These are phyloP conservation scores for Cupressus sempervirens DNA, from an alignment of 75 land plant species.

Conservation along the genomic window DNA sequence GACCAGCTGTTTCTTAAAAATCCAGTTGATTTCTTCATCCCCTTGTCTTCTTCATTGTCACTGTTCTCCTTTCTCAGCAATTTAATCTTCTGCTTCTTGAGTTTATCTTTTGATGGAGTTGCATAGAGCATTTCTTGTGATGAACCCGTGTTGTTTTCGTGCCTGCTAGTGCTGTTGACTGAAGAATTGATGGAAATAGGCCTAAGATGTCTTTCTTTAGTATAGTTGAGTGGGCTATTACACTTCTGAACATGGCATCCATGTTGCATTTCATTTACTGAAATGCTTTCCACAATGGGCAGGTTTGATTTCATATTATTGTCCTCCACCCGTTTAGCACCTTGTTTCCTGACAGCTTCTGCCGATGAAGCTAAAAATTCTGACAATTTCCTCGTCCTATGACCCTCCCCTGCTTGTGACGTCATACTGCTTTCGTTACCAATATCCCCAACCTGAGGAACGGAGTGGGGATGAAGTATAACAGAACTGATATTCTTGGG, in stretches of 20 bases:
- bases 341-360: not conserved
- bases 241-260: not conserved
- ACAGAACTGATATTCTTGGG: not conserved
- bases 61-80: slow-evolving; percentile 4
- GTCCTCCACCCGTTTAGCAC: not conserved
- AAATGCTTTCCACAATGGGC: not conserved
- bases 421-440: not conserved
- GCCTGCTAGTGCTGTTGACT: not conserved
- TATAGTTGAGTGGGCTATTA: not conserved
- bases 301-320: not conserved
- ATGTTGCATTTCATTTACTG: not conserved
- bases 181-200: not conserved
- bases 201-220: not conserved
- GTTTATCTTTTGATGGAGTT: not conserved
- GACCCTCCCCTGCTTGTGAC: not conserved
- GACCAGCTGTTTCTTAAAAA: slow-evolving; percentile 9
- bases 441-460: not conserved
- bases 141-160: not conserved
- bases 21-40: not conserved
- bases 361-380: not conserved
- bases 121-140: not conserved
- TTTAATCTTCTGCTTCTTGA: not conserved
- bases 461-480: not conserved
- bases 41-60: not conserved
- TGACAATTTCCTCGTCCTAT: not conserved